phyloP scores from a whole-genome alignment of 225 moss, liverwort and hornwort species.

The Sphagnum tenellum region DNA sequence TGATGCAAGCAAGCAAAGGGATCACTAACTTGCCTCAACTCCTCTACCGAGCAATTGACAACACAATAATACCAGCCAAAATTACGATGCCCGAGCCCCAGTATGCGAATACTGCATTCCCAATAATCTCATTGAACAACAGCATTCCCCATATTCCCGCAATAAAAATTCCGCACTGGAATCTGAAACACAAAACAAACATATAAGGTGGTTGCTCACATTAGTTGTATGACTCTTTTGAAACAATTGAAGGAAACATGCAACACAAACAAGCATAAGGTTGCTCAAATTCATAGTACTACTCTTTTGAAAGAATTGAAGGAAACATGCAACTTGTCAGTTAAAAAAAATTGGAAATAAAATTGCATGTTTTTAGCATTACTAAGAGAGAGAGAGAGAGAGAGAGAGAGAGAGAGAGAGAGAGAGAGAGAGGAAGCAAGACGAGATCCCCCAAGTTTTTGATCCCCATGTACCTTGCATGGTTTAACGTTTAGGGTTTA shows the following conservation, averaged over 20 bases:
- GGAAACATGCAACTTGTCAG: background rate
- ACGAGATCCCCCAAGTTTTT: too few species aligned
- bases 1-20: too few species aligned
- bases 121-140: constrained; percentile 20
- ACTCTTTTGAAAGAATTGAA: too few species aligned
- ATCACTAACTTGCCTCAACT: too few species aligned
- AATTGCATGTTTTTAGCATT: too few species aligned
- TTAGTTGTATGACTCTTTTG: too few species aligned
- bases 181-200: constrained; percentile 4
- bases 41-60: constrained; percentile 11
- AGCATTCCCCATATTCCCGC: constrained; percentile 42
- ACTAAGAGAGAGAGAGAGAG: too few species aligned
- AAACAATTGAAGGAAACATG: background rate
- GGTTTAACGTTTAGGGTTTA: background rate
- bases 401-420: too few species aligned
- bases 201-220: too few species aligned
- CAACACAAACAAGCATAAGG: background rate
- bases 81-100: constrained; percentile 24
- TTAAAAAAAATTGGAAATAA: too few species aligned
- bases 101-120: constrained; percentile 6
- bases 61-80: constrained; percentile 14
- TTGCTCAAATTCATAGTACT: too few species aligned
- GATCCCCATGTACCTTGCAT: background rate
- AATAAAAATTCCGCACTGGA: constrained; percentile 30
- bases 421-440: too few species aligned